Evolutionary conservation across 2,329 filamentous ascomycete species (phyloP).

Genomic region (Scedosporium boydii): DNA sequence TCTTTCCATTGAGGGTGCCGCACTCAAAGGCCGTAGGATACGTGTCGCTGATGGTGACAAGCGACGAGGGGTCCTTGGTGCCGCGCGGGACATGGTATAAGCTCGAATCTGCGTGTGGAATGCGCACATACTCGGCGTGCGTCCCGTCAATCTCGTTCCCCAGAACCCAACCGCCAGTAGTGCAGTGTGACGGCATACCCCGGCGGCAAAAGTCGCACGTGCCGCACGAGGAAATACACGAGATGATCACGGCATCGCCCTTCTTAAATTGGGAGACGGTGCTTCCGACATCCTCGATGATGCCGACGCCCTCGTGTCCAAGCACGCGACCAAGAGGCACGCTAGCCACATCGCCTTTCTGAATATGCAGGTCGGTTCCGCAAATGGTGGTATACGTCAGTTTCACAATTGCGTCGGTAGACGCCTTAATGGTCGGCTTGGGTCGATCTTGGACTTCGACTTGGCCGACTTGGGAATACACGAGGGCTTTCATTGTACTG

Average conservation of each 20-base stretch:
- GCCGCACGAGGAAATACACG: conserved; percentile 40
- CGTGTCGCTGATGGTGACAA: conserved; percentile 45
- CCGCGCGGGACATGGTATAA: conserved; percentile 33
- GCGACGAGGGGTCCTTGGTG: conserved; percentile 25
- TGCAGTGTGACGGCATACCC: conserved; percentile 43
- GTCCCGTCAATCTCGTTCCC: conserved; percentile 44
- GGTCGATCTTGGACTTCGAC: conserved; percentile 30
- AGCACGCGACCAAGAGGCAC: conserved; percentile 34
- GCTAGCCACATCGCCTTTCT: conserved; percentile 41
- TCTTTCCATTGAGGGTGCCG: conserved; percentile 39
- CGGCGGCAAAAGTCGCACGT: conserved; percentile 39
- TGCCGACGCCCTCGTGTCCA: conserved; percentile 44
- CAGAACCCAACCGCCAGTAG: conserved; percentile 43
- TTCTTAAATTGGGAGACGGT: conserved; percentile 35
- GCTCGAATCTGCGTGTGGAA: conserved; percentile 38
- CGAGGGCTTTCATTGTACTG: conserved; percentile 33
- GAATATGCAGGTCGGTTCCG: conserved; percentile 46
- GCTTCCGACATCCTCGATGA: conserved; percentile 32
- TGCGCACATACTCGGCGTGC: conserved; percentile 46
- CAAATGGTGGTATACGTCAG: conserved; percentile 40
- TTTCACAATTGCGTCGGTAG: conserved; percentile 39
- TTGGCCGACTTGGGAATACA: conserved; percentile 25
- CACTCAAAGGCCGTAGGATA: conserved; percentile 47
- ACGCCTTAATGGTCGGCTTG: conserved; percentile 26
- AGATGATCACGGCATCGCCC: conserved; percentile 42